Conservation (phyloP, 306 rosid species). For the Spatholobus suberectus region DNA sequence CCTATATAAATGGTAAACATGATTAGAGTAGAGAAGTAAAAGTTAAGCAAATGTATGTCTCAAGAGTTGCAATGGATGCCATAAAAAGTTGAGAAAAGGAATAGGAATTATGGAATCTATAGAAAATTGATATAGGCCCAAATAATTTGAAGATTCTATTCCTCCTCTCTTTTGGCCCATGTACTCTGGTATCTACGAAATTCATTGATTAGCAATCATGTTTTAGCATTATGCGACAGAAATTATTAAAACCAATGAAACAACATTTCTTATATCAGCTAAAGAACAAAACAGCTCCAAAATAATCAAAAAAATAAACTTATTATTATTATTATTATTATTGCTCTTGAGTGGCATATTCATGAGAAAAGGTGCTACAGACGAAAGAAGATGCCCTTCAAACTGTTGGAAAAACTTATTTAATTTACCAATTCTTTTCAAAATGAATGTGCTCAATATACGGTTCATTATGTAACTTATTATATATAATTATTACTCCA, state of each 20-base stretch:
- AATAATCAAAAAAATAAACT: conserved; percentile 12
- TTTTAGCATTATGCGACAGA: conserved; percentile 27
- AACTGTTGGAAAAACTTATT: conserved; percentile 19
- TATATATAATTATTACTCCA: background rate
- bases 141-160: conserved; percentile 49
- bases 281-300: background rate
- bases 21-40: conserved; percentile 33
- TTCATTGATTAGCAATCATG: conserved; percentile 47
- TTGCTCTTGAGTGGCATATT: conserved; percentile 25
- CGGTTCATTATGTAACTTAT: conserved; percentile 26
- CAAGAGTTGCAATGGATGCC: conserved; percentile 32
- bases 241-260: conserved; percentile 9
- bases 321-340: background rate
- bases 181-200: conserved; percentile 30
- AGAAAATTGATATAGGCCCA: conserved; percentile 36
- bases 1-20: background rate
- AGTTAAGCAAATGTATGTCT: conserved; percentile 32
- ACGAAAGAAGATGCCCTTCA: conserved; percentile 42
- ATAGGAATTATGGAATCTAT: conserved; percentile 45
- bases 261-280: conserved; percentile 15
- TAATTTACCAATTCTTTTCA: conserved; percentile 10
- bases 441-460: conserved; percentile 9
- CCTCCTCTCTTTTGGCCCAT: conserved; percentile 29
- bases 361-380: conserved; percentile 28
- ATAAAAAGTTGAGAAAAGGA: conserved; percentile 28